A percentile compares a stretch with the other conserved stretches of the same genome.
phyloP scores from a whole-genome alignment of 306 rosid species.

The Herpetospermum pedunculosum region DNA sequence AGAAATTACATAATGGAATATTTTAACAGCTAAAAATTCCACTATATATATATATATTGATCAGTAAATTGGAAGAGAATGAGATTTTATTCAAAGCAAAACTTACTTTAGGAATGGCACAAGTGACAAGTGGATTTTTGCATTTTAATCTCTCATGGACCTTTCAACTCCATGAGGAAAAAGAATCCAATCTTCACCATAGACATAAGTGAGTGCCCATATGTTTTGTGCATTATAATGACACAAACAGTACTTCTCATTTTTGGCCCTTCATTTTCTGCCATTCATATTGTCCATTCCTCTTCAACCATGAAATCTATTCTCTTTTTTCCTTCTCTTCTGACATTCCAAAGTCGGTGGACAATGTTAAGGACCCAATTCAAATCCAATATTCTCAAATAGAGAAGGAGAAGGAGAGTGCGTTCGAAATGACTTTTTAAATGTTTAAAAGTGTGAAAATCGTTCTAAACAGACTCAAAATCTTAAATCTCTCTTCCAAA shows the following conservation, averaged over 20 bases:
- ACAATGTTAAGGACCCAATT: background rate
- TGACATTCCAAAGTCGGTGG: background rate
- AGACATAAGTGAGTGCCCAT: background rate
- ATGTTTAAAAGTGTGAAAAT: no score
- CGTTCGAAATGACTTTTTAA: no score
- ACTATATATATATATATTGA: background rate
- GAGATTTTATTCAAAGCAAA: background rate
- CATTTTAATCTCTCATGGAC: background rate
- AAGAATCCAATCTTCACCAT: background rate
- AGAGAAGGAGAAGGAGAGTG: no score
- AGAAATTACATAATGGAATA: background rate
- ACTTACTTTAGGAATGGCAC: background rate
- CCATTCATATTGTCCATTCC: background rate
- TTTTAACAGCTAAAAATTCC: background rate
- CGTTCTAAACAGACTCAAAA: no score
- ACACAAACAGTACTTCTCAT: background rate
- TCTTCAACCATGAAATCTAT: background rate
- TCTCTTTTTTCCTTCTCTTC: background rate
- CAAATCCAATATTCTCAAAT: background rate
- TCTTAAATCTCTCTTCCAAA: no score
- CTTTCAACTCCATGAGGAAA: background rate
- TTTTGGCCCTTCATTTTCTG: conserved; percentile 6
- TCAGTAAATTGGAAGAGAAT: background rate
- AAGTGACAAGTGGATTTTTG: background rate
- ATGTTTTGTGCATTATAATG: background rate